phyloP scores from a whole-genome alignment of 176 grass and related monocot species.

The Pharus latifolius region DNA sequence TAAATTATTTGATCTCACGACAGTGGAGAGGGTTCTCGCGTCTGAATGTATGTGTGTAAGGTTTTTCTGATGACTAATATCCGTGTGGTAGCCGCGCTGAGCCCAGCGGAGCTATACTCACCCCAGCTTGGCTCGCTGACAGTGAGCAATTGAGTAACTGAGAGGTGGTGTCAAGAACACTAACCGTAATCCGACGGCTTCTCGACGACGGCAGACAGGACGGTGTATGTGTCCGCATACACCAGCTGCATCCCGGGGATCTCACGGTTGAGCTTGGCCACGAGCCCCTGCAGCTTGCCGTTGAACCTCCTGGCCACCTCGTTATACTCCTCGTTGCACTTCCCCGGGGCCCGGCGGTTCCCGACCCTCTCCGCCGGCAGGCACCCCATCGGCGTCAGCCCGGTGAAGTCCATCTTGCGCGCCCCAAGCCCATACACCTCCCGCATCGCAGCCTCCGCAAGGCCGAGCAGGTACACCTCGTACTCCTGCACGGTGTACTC shows the following conservation, averaged over 20 bases:
- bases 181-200: constrained; percentile 31
- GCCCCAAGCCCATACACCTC: constrained; percentile 26
- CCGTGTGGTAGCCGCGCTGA: too few species aligned
- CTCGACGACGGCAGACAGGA: constrained; percentile 29
- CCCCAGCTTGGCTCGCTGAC: background rate
- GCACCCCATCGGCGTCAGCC: constrained; percentile 38
- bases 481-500: constrained; percentile 38
- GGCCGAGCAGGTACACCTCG: constrained; percentile 22
- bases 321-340: constrained; percentile 53
- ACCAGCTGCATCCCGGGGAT: constrained; percentile 6
- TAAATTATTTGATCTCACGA: too few species aligned
- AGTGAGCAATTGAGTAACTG: too few species aligned
- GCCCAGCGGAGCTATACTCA: too few species aligned
- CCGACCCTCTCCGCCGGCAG: constrained; percentile 29
- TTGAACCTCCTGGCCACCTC: constrained; percentile 46
- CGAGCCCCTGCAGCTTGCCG: constrained; percentile 14
- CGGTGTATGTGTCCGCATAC: constrained; percentile 29
- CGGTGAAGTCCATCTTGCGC: constrained; percentile 49
- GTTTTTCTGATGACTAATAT: too few species aligned
- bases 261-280: constrained; percentile 20
- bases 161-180: background rate
- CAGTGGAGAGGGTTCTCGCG: too few species aligned
- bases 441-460: constrained; percentile 30
- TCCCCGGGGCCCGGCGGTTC: constrained; percentile 16
- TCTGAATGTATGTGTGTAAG: too few species aligned